Evolutionary conservation across 768 basidiomycete genomes (phyloP).

Genomic region (Jaapia argillacea): DNA sequence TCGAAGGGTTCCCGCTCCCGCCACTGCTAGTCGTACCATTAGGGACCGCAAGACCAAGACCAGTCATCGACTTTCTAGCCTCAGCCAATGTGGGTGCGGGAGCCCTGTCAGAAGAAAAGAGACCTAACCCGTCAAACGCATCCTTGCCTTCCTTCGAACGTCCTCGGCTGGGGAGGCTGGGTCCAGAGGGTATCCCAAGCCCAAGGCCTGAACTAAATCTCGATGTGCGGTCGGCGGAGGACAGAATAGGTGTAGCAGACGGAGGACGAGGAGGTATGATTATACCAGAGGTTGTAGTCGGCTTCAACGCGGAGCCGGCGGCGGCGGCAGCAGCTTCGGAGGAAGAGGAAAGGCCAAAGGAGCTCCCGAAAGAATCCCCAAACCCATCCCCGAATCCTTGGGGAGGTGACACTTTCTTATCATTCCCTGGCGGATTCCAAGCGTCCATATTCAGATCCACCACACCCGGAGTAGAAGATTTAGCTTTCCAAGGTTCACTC

Average conservation of each 20-base stretch:
- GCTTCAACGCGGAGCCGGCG: slow-evolving; percentile 4
- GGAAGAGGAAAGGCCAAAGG: slow-evolving; percentile 2
- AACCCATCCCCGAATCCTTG: slow-evolving; percentile 27
- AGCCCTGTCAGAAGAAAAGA: slow-evolving; percentile 31
- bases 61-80: slow-evolving; percentile 62
- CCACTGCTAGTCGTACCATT: slow-evolving; percentile 16
- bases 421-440: slow-evolving; percentile 20
- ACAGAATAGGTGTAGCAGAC: slow-evolving; percentile 3
- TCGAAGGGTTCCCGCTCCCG: slow-evolving; percentile 1
- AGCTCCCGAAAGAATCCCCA: slow-evolving; percentile 47
- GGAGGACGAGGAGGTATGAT: slow-evolving; percentile 2
- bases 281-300: slow-evolving; percentile 1
- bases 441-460: slow-evolving; percentile 8
- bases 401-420: slow-evolving; percentile 2
- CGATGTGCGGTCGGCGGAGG: slow-evolving; percentile 5
- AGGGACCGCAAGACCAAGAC: slow-evolving; percentile 40
- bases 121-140: slow-evolving; percentile 70
- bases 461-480: slow-evolving; percentile 1
- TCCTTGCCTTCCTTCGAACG: slow-evolving; percentile 38
- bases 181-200: too few species aligned
- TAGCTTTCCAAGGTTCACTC: slow-evolving; percentile 3
- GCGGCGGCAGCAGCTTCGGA: slow-evolving; percentile 3
- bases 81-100: slow-evolving; percentile 65
- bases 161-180: too few species aligned
- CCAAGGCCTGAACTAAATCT: slow-evolving; percentile 13